These are phyloP conservation scores for Colletotrichum sidae DNA, from an alignment of 2,329 filamentous ascomycete genomes.

Conservation along the genomic window DNA sequence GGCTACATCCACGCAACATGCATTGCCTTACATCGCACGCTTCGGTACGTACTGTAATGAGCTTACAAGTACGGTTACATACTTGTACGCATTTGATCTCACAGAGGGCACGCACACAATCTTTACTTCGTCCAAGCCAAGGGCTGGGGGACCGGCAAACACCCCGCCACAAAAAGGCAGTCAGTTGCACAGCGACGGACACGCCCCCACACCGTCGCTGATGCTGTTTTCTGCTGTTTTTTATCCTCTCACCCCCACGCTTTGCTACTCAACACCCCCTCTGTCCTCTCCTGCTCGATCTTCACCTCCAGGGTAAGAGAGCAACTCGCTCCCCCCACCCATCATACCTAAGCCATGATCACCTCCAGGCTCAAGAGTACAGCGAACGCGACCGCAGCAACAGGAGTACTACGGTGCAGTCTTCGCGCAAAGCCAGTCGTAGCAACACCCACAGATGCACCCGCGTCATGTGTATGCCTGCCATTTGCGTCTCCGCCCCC, in stretches of 20 bases:
- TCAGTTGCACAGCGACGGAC: slow-evolving; percentile 24
- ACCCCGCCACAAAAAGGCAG: slow-evolving; percentile 29
- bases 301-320: slow-evolving; percentile 17
- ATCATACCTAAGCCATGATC: slow-evolving; percentile 15
- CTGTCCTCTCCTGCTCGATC: slow-evolving; percentile 12
- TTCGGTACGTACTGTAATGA: slow-evolving; percentile 9
- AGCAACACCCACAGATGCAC: slow-evolving; percentile 21
- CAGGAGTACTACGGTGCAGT: neutral
- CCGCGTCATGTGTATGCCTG: slow-evolving; percentile 24
- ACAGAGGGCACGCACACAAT: slow-evolving; percentile 26
- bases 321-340: slow-evolving; percentile 24
- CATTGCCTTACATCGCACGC: slow-evolving; percentile 9
- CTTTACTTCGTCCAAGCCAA: slow-evolving; percentile 36
- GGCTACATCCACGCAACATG: slow-evolving; percentile 30
- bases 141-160: slow-evolving; percentile 32
- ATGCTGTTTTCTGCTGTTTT: slow-evolving; percentile 13
- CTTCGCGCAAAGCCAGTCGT: too few relatives aligned
- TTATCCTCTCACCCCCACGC: slow-evolving; percentile 17
- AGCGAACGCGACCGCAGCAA: slow-evolving; percentile 20
- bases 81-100: neutral
- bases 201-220: slow-evolving; percentile 26
- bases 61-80: too few relatives aligned
- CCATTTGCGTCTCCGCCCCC: slow-evolving; percentile 6
- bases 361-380: slow-evolving; percentile 21
- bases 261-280: slow-evolving; percentile 25